Percentiles rank a stretch among this genome's conserved stretches.
These are phyloP conservation scores for Auricularia heimuer DNA, from an alignment of 768 basidiomycete species.

Conservation along the genomic window DNA sequence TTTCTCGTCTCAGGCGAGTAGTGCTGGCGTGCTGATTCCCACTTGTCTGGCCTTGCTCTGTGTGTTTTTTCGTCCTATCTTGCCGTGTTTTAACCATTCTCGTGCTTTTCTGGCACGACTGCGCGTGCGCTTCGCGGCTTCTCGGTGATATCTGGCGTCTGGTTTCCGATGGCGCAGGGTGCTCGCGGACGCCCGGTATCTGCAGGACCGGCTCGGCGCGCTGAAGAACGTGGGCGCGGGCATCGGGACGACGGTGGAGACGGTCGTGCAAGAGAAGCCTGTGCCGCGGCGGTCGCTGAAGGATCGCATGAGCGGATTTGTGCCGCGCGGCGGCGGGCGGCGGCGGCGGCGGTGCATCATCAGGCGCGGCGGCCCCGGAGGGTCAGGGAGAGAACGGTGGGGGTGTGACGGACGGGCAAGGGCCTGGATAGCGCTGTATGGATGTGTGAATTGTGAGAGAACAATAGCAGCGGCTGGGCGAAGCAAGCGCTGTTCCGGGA, in stretches of 20 bases:
- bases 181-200: slow-evolving; percentile 64
- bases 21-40: background rate
- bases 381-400: background rate
- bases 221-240: slow-evolving; percentile 60
- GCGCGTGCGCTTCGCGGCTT: background rate
- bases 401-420: background rate
- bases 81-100: background rate
- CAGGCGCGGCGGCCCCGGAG: background rate
- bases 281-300: slow-evolving; percentile 18
- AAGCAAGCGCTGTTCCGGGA: background rate
- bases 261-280: slow-evolving; percentile 74
- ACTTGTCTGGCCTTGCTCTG: background rate
- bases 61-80: background rate
- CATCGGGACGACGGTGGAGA: slow-evolving; percentile 73
- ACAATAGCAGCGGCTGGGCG: background rate
- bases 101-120: background rate
- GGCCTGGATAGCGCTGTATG: background rate
- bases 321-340: background rate
- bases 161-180: slow-evolving; percentile 38
- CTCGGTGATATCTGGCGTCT: slow-evolving; percentile 7
- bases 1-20: background rate
- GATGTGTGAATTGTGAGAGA: background rate
- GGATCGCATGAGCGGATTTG: background rate
- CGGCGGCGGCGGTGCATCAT: background rate
- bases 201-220: slow-evolving; percentile 64